These are phyloP conservation scores for Trichaptum fuscoviolaceum DNA, from an alignment of 768 basidiomycete species.

Conservation along the genomic window DNA sequence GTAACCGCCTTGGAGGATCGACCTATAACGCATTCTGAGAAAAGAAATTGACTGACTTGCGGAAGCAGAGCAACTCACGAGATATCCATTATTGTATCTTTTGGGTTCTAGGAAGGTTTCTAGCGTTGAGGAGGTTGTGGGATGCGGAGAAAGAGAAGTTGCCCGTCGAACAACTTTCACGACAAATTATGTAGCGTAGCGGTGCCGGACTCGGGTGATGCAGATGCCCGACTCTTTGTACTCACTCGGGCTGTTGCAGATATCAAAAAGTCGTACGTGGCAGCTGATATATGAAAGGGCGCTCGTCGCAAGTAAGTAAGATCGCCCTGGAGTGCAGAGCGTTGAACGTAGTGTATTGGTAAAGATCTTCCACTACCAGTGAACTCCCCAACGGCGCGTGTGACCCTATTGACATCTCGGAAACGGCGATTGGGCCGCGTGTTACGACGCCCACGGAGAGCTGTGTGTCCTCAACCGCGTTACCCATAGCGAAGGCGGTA, in stretches of 20 bases:
- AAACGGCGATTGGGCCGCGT: neutral
- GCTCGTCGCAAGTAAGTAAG: neutral
- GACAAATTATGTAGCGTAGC: neutral
- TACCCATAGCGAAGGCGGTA: neutral
- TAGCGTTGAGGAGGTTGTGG: neutral
- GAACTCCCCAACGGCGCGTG: neutral
- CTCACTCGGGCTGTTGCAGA: neutral
- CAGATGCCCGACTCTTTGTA: neutral
- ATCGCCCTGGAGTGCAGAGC: too few species aligned
- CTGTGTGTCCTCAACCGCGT: neutral
- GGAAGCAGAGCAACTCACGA: slow-evolving; percentile 2
- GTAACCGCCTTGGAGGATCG: slow-evolving; percentile 89
- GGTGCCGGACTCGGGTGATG: neutral
- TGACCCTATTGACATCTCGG: neutral
- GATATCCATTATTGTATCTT: slow-evolving; percentile 5
- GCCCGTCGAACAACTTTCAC: neutral
- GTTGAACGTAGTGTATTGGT: too few species aligned
- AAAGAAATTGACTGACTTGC: neutral
- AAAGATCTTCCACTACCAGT: too few species aligned
- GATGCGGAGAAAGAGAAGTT: neutral
- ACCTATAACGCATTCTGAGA: slow-evolving; percentile 33
- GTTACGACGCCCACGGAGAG: neutral
- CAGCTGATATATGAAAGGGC: neutral
- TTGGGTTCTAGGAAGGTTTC: neutral
- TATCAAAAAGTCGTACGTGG: neutral